A percentile compares a stretch with the other conserved stretches of the same genome.
Evolutionary conservation across 108 stramenopile genomes (phyloP).

Genomic region (Pseudonitzschia pungens): DNA sequence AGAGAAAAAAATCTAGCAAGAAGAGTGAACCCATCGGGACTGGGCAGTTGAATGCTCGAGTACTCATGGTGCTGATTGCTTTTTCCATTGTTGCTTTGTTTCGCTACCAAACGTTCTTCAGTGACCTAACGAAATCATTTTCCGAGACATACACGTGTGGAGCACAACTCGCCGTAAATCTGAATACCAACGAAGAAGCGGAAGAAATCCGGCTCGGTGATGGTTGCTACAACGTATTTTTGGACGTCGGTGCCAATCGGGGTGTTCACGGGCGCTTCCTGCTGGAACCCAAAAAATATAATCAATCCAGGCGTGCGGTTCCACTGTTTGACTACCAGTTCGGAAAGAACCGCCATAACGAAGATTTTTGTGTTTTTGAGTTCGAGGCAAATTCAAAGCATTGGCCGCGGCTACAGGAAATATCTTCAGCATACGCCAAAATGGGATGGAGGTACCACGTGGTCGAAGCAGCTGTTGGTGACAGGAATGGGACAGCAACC

Average conservation of each 20-base stretch:
- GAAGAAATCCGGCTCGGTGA: conserved; percentile 25
- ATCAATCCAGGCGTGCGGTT: not conserved
- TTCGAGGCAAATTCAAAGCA: conserved; percentile 40
- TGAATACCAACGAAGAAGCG: too few relatives aligned
- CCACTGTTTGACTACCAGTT: conserved; percentile 25
- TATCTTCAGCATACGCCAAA: conserved; percentile 24
- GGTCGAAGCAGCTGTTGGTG: conserved; percentile 25
- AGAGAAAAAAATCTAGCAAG: too few relatives aligned
- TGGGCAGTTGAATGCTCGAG: too few relatives aligned
- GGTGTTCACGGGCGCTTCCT: conserved; percentile 39
- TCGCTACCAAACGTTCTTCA: too few relatives aligned
- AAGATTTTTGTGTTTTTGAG: conserved; percentile 34
- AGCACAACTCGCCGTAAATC: too few relatives aligned
- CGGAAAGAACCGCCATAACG: conserved; percentile 23
- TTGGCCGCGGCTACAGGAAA: not conserved
- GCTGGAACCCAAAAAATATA: conserved; percentile 38
- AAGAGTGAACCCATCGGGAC: too few relatives aligned
- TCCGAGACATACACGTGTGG: too few relatives aligned
- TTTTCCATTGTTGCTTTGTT: too few relatives aligned
- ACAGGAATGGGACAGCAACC: conserved; percentile 21
- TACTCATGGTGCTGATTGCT: too few relatives aligned
- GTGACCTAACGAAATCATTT: too few relatives aligned
- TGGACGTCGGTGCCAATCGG: conserved; percentile 43
- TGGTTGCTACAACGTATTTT: conserved; percentile 39
- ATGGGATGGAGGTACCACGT: conserved; percentile 34